Evolutionary conservation across 805 yeast species (phyloP).

Genomic region (Kazachstania psychrophila): DNA sequence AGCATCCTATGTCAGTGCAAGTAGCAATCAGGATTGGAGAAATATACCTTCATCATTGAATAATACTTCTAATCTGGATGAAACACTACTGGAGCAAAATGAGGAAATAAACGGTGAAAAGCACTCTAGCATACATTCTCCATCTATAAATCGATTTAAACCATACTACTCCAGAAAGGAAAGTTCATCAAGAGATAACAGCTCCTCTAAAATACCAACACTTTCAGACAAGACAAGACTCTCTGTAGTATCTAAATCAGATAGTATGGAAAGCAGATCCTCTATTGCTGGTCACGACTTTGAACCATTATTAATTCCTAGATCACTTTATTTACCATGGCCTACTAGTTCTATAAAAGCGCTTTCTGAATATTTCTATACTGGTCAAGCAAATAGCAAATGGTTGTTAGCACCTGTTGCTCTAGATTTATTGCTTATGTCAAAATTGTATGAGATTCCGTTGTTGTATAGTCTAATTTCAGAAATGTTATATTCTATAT

Average conservation of each 20-base stretch:
- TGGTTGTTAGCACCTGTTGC: constrained; percentile 65
- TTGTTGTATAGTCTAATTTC: constrained; percentile 57
- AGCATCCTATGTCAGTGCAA: constrained; percentile 7
- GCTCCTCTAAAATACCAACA: not conserved
- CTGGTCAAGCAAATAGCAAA: constrained; percentile 68
- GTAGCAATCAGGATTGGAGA: constrained; percentile 13
- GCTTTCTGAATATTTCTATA: constrained; percentile 61
- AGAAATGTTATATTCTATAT: constrained; percentile 59
- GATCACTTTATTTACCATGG: constrained; percentile 63
- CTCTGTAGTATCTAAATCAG: constrained; percentile 8
- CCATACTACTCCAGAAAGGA: not conserved
- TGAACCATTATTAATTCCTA: constrained; percentile 59
- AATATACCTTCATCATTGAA: constrained; percentile 6
- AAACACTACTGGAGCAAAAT: constrained; percentile 13
- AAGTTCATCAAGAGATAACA: constrained; percentile 1
- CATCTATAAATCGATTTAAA: not conserved
- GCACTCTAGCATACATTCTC: not conserved
- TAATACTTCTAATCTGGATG: constrained; percentile 14
- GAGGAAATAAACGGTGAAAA: not conserved
- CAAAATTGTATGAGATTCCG: constrained; percentile 62
- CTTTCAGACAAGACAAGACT: constrained; percentile 4
- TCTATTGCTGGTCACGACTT: constrained; percentile 23
- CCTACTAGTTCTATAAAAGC: constrained; percentile 52
- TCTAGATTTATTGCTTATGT: constrained; percentile 50
- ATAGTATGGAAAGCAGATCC: constrained; percentile 7